Conservation (phyloP, 2,329 filamentous ascomycete species). For the Mycogone perniciosa region DNA sequence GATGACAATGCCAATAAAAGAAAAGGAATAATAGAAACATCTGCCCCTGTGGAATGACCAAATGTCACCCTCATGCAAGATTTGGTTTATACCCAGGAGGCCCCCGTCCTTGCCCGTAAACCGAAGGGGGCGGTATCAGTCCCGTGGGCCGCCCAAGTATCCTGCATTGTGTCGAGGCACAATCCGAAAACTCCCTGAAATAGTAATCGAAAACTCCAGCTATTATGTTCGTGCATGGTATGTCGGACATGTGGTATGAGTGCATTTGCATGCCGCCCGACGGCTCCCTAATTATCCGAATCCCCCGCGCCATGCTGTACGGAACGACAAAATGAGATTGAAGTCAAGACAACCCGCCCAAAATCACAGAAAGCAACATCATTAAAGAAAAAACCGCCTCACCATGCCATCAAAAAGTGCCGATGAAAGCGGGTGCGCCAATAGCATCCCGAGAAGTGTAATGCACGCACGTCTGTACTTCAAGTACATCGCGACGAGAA, state of each 20-base stretch:
- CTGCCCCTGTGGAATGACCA: no score
- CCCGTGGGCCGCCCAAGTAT: background rate
- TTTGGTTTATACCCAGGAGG: no score
- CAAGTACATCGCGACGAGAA: no score
- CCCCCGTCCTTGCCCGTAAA: background rate
- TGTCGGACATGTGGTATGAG: background rate
- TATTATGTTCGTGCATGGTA: background rate
- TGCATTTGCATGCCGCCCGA: background rate
- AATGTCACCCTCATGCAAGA: no score
- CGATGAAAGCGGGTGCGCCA: background rate
- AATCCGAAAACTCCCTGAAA: background rate
- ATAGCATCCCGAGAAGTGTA: no score
- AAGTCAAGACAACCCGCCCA: background rate
- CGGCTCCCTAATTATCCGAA: background rate
- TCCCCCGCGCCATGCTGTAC: conserved; percentile 2
- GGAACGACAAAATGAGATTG: background rate
- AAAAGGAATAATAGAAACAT: no score
- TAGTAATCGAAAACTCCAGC: background rate
- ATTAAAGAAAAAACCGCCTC: background rate
- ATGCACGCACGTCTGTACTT: no score
- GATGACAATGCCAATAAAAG: no score
- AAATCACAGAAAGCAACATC: background rate
- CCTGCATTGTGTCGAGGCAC: background rate
- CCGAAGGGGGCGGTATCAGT: background rate
- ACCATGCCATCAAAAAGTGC: background rate